Evolutionary conservation across 495 filamentous ascomycete genomes (phyloP).

Genomic region (Filosporella fistucella): DNA sequence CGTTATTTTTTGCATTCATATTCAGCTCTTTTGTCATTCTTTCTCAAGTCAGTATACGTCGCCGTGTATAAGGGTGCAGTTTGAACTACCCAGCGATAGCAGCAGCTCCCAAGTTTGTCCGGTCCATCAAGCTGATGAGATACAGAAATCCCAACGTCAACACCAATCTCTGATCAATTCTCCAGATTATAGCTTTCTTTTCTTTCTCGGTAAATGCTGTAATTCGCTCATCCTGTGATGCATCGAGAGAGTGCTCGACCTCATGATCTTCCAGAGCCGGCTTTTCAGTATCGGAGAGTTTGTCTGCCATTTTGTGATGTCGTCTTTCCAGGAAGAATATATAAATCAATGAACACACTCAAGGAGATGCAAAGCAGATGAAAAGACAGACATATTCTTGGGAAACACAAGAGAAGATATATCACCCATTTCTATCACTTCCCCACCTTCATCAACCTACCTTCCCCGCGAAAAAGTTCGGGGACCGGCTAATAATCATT

Average conservation of each 20-base stretch:
- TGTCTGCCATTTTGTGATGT: not conserved
- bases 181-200: conserved; percentile 46
- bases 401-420: too few relatives aligned
- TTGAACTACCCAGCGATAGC: conserved; percentile 47
- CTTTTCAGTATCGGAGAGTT: conserved; percentile 3
- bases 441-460: too few relatives aligned
- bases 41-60: not conserved
- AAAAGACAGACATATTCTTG: too few relatives aligned
- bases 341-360: too few relatives aligned
- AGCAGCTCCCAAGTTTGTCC: conserved; percentile 61
- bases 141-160: conserved; percentile 61
- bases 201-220: conserved; percentile 28
- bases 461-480: too few relatives aligned
- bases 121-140: conserved; percentile 62
- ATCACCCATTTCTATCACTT: too few relatives aligned
- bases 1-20: conserved; percentile 32
- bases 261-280: not conserved
- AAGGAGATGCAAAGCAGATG: too few relatives aligned
- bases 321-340: not conserved
- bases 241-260: conserved; percentile 2
- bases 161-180: conserved; percentile 60
- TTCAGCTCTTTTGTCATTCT: conserved; percentile 47
- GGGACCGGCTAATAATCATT: too few relatives aligned
- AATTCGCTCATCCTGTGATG: conserved; percentile 6
- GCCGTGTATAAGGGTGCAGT: not conserved